Percentiles rank a stretch among this genome's conserved stretches.
Conservation (phyloP, 208 protist species). For the Trypanosoma scelopori region DNA sequence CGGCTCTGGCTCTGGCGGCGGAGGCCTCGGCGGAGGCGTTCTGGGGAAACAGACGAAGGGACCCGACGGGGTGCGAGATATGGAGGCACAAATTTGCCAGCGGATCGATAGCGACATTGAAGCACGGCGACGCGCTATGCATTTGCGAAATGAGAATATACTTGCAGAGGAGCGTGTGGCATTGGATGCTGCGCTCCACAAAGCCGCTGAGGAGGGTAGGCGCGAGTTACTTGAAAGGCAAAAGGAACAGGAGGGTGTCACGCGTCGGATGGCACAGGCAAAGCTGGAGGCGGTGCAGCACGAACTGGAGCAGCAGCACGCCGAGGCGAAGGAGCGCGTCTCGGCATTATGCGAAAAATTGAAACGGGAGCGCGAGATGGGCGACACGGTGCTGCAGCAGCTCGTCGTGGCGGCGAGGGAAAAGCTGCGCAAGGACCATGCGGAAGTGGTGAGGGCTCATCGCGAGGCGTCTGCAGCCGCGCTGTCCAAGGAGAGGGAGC, state of each 20-base stretch:
- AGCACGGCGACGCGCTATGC: slow-evolving; percentile 32
- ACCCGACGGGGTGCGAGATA: slow-evolving; percentile 40
- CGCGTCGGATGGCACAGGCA: slow-evolving; percentile 16
- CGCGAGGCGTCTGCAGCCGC: slow-evolving; percentile 6
- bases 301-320: slow-evolving; percentile 12
- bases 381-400: slow-evolving; percentile 5
- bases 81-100: slow-evolving; percentile 52
- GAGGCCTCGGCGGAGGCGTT: not conserved
- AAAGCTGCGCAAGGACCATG: slow-evolving; percentile 36
- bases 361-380: slow-evolving; percentile 12
- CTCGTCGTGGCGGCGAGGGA: slow-evolving; percentile 26
- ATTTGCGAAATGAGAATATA: slow-evolving; percentile 39
- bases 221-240: slow-evolving; percentile 24
- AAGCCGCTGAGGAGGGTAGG: slow-evolving; percentile 31
- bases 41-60: slow-evolving; percentile 10
- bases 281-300: slow-evolving; percentile 14
- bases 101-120: slow-evolving; percentile 61
- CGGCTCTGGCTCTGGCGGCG: too few relatives aligned
- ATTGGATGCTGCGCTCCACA: slow-evolving; percentile 22
- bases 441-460: slow-evolving; percentile 6
- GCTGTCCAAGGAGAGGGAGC: slow-evolving; percentile 18
- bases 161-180: slow-evolving; percentile 22
- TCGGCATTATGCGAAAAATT: slow-evolving; percentile 10
- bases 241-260: slow-evolving; percentile 21
- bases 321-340: slow-evolving; percentile 20